These are phyloP conservation scores for Glycyrrhiza uralensis DNA, from an alignment of 306 rosid genomes.

Conservation along the genomic window DNA sequence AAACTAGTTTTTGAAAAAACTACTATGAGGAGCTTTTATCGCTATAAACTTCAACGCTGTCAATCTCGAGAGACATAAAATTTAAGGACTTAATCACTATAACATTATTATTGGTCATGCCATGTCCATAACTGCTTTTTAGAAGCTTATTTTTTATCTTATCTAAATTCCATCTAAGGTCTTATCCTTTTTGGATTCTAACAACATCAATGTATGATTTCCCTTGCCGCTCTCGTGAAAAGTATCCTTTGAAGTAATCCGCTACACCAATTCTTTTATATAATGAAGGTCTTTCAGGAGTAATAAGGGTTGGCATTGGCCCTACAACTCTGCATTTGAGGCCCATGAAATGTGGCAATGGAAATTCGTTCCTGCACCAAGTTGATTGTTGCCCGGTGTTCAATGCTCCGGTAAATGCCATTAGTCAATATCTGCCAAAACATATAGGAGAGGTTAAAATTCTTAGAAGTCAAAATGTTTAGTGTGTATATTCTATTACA, in stretches of 20 bases:
- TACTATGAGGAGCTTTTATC: too few relatives aligned
- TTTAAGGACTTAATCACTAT: too few relatives aligned
- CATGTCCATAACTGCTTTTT: too few relatives aligned
- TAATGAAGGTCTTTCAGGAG: not conserved
- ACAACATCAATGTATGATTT: constrained; percentile 5
- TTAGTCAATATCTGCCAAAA: constrained; percentile 28
- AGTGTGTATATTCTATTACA: not conserved
- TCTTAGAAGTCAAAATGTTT: not conserved
- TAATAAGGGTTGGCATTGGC: not conserved
- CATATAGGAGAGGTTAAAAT: not conserved
- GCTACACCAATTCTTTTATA: constrained; percentile 3
- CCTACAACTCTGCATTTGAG: not conserved
- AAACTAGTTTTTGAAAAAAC: too few relatives aligned
- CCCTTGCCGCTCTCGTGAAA: not conserved
- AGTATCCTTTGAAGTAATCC: constrained; percentile 3
- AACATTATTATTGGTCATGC: too few relatives aligned
- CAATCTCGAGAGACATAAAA: too few relatives aligned
- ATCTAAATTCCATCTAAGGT: too few relatives aligned
- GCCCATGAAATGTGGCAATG: constrained; percentile 1
- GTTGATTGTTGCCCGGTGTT: constrained; percentile 18
- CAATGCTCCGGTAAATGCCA: constrained; percentile 27
- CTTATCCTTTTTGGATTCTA: not conserved
- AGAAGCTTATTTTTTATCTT: too few relatives aligned
- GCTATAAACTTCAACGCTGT: too few relatives aligned
- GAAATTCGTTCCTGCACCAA: not conserved